Evolutionary conservation across 352 stramenopile species (phyloP).

Genomic region (Elongisporangium anandrum): DNA sequence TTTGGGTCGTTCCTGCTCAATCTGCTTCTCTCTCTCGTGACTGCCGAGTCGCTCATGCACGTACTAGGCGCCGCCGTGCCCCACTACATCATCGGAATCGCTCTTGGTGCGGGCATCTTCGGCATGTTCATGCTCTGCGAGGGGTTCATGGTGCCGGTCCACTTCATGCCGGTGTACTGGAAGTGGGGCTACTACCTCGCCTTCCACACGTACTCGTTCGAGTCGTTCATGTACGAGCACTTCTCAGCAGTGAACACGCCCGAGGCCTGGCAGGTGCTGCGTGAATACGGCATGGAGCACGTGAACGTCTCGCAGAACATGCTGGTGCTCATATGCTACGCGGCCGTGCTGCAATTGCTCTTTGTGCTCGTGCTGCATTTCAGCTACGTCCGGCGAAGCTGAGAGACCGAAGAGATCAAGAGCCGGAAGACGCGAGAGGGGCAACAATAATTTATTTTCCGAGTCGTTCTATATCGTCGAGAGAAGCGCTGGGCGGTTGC

Average conservation of each 20-base stretch:
- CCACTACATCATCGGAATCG: slow-evolving; percentile 87
- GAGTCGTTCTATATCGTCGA: neutral
- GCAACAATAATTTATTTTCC: neutral
- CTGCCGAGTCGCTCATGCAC: slow-evolving; percentile 78
- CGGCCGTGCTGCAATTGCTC: slow-evolving; percentile 42
- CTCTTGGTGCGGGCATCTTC: slow-evolving; percentile 70
- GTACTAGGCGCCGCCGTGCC: slow-evolving; percentile 73
- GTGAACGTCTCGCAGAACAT: slow-evolving; percentile 50
- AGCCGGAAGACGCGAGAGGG: too few relatives aligned
- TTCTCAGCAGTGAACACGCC: slow-evolving; percentile 31
- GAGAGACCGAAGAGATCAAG: neutral
- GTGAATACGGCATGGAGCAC: slow-evolving; percentile 50
- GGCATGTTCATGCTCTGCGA: slow-evolving; percentile 88
- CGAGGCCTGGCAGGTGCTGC: slow-evolving; percentile 20
- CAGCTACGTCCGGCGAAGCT: slow-evolving; percentile 9
- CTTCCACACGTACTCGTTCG: slow-evolving; percentile 87
- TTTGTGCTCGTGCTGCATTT: slow-evolving; percentile 33
- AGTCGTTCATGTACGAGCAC: slow-evolving; percentile 84
- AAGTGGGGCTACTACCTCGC: slow-evolving; percentile 84
- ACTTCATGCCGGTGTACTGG: slow-evolving; percentile 67
- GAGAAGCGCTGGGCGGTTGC: neutral
- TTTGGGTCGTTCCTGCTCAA: slow-evolving; percentile 67
- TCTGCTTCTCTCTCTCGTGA: slow-evolving; percentile 71
- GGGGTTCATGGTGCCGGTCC: slow-evolving; percentile 77
- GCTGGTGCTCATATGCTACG: slow-evolving; percentile 46